These are phyloP conservation scores for Cyclotella choctawhatcheeana DNA, from an alignment of 108 stramenopile species.

Conservation along the genomic window DNA sequence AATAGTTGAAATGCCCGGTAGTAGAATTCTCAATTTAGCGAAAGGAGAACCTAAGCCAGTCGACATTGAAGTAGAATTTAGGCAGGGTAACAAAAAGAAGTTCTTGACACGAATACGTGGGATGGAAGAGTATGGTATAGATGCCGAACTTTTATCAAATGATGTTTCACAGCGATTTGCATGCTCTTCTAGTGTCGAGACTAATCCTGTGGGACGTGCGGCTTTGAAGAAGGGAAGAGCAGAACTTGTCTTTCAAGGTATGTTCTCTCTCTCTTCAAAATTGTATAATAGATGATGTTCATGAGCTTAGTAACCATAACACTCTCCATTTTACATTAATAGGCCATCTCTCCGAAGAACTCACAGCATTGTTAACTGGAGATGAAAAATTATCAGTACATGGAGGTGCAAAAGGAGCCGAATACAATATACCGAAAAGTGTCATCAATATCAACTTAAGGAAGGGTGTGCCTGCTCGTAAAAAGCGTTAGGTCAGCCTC, in stretches of 20 bases:
- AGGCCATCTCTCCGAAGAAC: slow-evolving; percentile 66
- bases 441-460: slow-evolving; percentile 60
- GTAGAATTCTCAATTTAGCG: slow-evolving; percentile 54
- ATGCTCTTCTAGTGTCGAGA: slow-evolving; percentile 63
- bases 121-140: slow-evolving; percentile 77
- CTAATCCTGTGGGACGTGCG: slow-evolving; percentile 57
- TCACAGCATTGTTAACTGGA: slow-evolving; percentile 74
- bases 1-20: slow-evolving; percentile 82
- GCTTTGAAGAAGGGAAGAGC: slow-evolving; percentile 67
- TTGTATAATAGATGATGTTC: not conserved
- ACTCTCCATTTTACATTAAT: not conserved
- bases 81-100: slow-evolving; percentile 66
- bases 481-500: slow-evolving; percentile 36
- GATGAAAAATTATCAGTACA: slow-evolving; percentile 72
- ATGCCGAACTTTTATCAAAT: slow-evolving; percentile 55
- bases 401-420: slow-evolving; percentile 72
- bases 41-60: slow-evolving; percentile 69
- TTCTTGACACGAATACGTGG: slow-evolving; percentile 76
- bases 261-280: not conserved
- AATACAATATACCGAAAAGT: slow-evolving; percentile 63
- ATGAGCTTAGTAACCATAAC: not conserved
- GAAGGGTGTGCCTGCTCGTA: slow-evolving; percentile 79
- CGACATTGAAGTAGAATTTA: slow-evolving; percentile 67
- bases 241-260: slow-evolving; percentile 78
- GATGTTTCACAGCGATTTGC: slow-evolving; percentile 78